Base-by-base conservation (phyloP, 2,329 filamentous ascomycete species). In the Lachnellula cervina region DNA sequence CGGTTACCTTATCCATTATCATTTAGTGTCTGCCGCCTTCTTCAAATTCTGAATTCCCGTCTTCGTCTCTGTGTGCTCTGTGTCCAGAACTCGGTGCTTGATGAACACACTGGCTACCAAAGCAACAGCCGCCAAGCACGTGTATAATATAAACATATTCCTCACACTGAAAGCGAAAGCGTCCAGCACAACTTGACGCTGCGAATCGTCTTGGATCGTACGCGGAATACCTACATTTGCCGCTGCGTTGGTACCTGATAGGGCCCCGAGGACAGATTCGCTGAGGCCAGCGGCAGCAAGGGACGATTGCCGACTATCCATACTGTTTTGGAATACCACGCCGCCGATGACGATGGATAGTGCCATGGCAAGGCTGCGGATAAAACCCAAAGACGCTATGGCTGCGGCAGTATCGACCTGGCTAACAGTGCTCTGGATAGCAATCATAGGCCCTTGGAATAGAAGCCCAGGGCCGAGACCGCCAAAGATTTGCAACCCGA, bases 371-470 rank as follows among this genome's bases (percentile, higher is more conserved):
- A 79, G 63, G 44, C 71, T 74, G 6, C 74, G 71, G 13, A 75
- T 62, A 57, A 83, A 80, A 0, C 73, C 73, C 4, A 81, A 68
- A 0, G 79, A 79, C 0, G 78, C 76, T 0, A 78, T 82, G 0
- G 80, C 80, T 0, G 75, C 74, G 0, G 79, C 79, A 1, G 71
- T 71, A 45, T 66, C 58, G 5, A 46, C 54, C 51, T 62, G 60
- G 1, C 72, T 66, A 13, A 81, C 77, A 14, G 73, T 72, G n/a
- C 74, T 75, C 59, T 84, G 81, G 0, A 84, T 68, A 0, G 80
- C 80, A 32, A 84, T 76, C 14, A 82, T 70, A 0, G 81, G 81
- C 0, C 80, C 71, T 57, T 80, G 70, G 65, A 83, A 83, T 0
- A 82, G 71, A 13, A 81, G 66, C 0, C 77, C 80, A 0, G 73